Evolutionary conservation across 2,329 filamentous ascomycete genomes (phyloP), one percentile per base, ranked within the genome.

Genomic region (Tolypocladium paradoxum): DNA sequence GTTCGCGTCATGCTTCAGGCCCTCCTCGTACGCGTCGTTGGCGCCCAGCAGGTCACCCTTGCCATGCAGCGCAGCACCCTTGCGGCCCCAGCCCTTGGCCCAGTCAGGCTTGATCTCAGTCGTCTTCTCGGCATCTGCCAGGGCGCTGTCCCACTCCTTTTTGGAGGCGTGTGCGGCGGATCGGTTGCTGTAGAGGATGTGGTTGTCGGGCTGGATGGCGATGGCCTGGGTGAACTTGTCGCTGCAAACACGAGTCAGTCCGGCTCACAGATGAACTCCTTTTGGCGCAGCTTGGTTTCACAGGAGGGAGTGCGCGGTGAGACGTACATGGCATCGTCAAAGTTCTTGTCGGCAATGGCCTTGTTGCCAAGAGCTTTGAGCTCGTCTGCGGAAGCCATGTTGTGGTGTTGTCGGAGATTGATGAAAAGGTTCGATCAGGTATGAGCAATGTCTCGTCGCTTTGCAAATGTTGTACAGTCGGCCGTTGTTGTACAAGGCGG

Each of bases 281-380:
- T 12, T 27, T 33, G 31, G 2, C 31, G 31, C 9, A 33, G 1
- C 31, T 11, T 9, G 43, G 27, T 11, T 7, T 8, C 49, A 35
- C 31, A n/a, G 34, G 33, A 35, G 29, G 34, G 14, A 16, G 7
- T 20, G 46, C 34, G 24, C 37, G 37, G 49, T 37, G 51, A 43
- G 54, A 83, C 89, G 73, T 81, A 97, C 92, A 96, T 83, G 67
- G 93, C 93, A 70, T 92, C 90, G 65, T 90, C 81, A 71, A 96
- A 99, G 73, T 97, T 90, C 81, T 97, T 97, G 58, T 89, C 90
- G 60, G 90, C 87, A 73, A 99, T 99, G 73, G 95, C 91, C 79
- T 95, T 95, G 80, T 99, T 99, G 77, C 92, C 93, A 70, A 93
- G 87, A 66, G 91, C 90, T 79, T 99, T 99, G 65, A 99, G 83